Evolutionary conservation across 2,329 filamentous ascomycete species (phyloP), one percentile per base, ranked within the genome.

Genomic region (Aotearoamyces nothofagi): DNA sequence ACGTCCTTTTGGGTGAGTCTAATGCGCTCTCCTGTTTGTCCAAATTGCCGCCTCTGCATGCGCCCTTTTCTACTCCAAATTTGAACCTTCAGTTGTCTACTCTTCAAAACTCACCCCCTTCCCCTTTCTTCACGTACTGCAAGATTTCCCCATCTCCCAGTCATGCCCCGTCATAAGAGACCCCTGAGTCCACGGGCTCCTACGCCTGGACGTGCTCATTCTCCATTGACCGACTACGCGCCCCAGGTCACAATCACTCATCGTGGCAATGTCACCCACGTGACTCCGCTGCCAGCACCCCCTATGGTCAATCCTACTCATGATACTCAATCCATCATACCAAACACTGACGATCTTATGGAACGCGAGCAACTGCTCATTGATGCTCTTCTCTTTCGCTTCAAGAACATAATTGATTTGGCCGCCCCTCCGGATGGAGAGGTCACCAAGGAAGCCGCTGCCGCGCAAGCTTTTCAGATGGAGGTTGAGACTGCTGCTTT

Each of bases 331-430:
- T n/a, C n/a, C n/a, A n/a, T n/a, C n/a, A n/a, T n/a, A n/a, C n/a
- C n/a, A n/a, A n/a, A n/a, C n/a, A 24, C 37, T 39, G 32, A 43
- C 32, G 16, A 8, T 12, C 26, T 41, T 13, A 6, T 43, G 64
- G 62, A 66, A 32, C 55, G 57, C 17, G 53, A 64, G 35, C 49
- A 61, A 19, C 51, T 50, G 29, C 48, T 52, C 23, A 52, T 64
- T 11, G 61, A 61, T 24, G 50, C 52, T 17, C 52, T 64, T 33
- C 50, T 65, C 17, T 49, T 50, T 5, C 54, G 54, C 29, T 63
- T 60, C 38, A 50, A 53, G 32, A 55, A 57, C 32, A 46, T 65
- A 17, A 43, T 63, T 15, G 29, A 26, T 3, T 30, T 51, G 4
- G 40, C 42, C 23, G 29, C 39, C 1, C 27, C 34, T 16, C 41